These are phyloP conservation scores for Pelargonium nanum DNA, from an alignment of 345 rosid species.

Conservation along the genomic window DNA sequence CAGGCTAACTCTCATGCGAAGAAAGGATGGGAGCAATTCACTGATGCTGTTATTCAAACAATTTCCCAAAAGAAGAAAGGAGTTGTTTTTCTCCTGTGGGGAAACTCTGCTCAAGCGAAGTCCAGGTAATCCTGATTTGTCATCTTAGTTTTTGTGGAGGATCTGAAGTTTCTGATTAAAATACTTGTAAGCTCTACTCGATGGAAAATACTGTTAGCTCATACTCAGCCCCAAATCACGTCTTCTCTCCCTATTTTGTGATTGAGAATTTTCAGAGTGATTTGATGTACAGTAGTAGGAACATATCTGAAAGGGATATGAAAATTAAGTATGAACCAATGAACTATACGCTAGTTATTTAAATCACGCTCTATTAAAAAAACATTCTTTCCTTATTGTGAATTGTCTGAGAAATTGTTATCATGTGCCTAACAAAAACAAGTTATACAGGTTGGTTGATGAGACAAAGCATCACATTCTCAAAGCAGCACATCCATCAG, in stretches of 20 bases:
- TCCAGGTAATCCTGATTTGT: slow-evolving; percentile 35
- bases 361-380: not conserved
- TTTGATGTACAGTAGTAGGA: too few species aligned
- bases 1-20: slow-evolving; percentile 94
- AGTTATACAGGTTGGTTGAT: slow-evolving; percentile 63
- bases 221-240: too few species aligned
- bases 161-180: not conserved
- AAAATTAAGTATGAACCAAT: not conserved
- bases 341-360: not conserved
- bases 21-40: slow-evolving; percentile 98
- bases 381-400: not conserved
- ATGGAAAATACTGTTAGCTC: too few species aligned
- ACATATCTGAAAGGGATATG: too few species aligned
- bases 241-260: too few species aligned
- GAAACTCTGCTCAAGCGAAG: slow-evolving; percentile 83
- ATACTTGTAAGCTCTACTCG: too few species aligned
- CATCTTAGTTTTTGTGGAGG: slow-evolving; percentile 6
- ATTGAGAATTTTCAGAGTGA: too few species aligned
- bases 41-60: slow-evolving; percentile 74
- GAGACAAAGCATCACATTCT: slow-evolving; percentile 77
- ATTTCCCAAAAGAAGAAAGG: slow-evolving; percentile 80
- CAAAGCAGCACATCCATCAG: slow-evolving; percentile 98
- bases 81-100: slow-evolving; percentile 93
- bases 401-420: not conserved
- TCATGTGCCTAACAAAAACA: not conserved